Base-by-base conservation (phyloP, 2,329 filamentous ascomycete genomes). In the Fusarium tjaetaba region DNA sequence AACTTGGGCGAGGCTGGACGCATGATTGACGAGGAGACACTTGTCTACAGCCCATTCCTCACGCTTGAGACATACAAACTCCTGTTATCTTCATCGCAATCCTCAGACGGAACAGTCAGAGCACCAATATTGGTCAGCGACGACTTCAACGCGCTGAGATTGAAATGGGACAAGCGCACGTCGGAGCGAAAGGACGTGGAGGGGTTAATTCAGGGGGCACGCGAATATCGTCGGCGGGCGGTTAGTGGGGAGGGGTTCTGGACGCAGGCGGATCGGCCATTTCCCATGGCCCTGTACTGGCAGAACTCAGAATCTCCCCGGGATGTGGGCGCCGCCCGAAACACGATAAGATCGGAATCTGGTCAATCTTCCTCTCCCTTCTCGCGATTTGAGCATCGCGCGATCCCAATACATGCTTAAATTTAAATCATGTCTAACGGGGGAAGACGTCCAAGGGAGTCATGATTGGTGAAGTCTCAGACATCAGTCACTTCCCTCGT, bases 1-100 rank as follows among this genome's bases (percentile, higher is more conserved):
- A 55, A 76, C 13, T 14, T 77, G 16, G 76, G 76, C 2, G 76
- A 78, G 24, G 76, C 76, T 2, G 71, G 74, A 6, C 53, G 34
- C 13, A 61, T 78, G 36, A 76, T 77, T 18, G 57, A 78, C 9
- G 51, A 55, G 7, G 65, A 78, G 34, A 77, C 76, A 0, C 64
- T 78, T n/a, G 49, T 78, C 7, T 77, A 77, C 51, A 76, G 74
- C 38, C 76, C 76, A 4, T 78, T 77, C 36, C 72, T 77, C n/a
- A 78, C 76, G 0, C 68, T 77, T 13, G 71, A 68, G 18, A 74
- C 75, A 22, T 77, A 77, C 36, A 76, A 64, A 13, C 49, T 71
- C 4, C 38, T 75, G 3, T 48, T 76, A 11, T 49, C 69, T 7
- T 66, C 56, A 36, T 64, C 52, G 14, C 58, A 59, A 32, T 62